A percentile compares a stretch with the other conserved stretches of the same genome.
These are phyloP conservation scores for Thelonectria blattea DNA, from an alignment of 2,329 filamentous ascomycete genomes.

Conservation along the genomic window DNA sequence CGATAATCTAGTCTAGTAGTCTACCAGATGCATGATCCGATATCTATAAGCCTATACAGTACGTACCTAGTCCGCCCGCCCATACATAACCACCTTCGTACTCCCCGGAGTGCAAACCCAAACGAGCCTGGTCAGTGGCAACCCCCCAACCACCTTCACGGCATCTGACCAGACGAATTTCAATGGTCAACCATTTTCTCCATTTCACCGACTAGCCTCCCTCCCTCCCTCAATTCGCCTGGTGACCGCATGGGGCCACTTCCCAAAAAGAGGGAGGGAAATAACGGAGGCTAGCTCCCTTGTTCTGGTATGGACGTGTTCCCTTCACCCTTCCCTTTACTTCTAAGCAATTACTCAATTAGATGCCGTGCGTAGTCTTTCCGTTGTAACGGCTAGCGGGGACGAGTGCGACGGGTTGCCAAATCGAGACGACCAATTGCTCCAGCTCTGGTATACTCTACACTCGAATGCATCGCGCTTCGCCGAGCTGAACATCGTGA, in stretches of 20 bases:
- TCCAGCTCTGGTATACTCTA: neutral
- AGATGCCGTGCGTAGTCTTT: neutral
- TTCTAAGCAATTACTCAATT: neutral
- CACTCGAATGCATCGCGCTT: no score
- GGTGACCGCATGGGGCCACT: neutral
- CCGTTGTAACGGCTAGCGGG: neutral
- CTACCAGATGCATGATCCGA: neutral
- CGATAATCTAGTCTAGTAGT: no score
- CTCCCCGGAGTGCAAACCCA: neutral
- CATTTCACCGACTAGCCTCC: neutral
- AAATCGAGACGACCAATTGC: neutral
- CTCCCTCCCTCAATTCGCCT: neutral
- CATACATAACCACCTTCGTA: neutral
- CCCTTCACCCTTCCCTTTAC: neutral
- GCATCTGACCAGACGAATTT: neutral
- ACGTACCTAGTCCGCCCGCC: no score
- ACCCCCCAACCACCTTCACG: neutral
- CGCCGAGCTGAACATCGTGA: neutral
- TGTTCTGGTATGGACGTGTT: neutral
- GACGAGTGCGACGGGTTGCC: neutral
- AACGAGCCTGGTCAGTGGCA: slow-evolving; percentile 2
- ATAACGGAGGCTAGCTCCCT: neutral
- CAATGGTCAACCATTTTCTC: neutral
- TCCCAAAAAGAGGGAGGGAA: neutral
- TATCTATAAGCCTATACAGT: neutral